These are phyloP conservation scores for Hibiscus syriacus DNA, from an alignment of 345 rosid genomes.

Conservation along the genomic window DNA sequence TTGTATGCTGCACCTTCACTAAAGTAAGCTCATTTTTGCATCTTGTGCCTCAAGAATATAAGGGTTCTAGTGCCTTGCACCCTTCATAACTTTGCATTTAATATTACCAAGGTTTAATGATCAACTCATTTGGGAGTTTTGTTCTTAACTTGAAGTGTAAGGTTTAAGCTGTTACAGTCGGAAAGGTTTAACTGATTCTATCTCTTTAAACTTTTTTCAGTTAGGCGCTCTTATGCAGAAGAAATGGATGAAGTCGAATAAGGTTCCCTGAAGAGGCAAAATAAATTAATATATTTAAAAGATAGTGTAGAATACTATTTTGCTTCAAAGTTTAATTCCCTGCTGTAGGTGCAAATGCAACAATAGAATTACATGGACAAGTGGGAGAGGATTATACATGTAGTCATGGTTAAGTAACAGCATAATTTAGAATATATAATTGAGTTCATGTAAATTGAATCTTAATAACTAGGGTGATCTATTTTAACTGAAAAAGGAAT, in stretches of 20 bases:
- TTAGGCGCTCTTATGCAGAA: not conserved
- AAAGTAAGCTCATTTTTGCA: not conserved
- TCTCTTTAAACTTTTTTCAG: not conserved
- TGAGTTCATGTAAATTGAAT: not conserved
- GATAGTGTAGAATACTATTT: not conserved
- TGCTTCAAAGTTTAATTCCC: not conserved
- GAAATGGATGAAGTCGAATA: not conserved
- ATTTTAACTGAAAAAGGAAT: not conserved
- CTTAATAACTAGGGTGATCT: not conserved
- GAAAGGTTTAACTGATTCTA: not conserved
- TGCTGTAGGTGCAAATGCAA: not conserved
- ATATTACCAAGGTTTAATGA: not conserved
- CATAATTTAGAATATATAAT: not conserved
- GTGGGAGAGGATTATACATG: not conserved
- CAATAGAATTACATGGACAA: not conserved
- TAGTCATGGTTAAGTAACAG: not conserved
- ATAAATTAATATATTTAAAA: not conserved
- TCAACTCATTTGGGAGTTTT: not conserved
- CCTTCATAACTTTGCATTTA: not conserved
- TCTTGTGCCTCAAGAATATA: not conserved
- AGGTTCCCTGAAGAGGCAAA: not conserved
- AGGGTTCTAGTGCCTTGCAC: not conserved
- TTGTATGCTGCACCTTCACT: not conserved
- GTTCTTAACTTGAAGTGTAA: not conserved
- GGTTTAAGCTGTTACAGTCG: not conserved